phyloP scores from a whole-genome alignment of 1,284 basidiomycete species.

The Papiliotrema nemorosa region DNA sequence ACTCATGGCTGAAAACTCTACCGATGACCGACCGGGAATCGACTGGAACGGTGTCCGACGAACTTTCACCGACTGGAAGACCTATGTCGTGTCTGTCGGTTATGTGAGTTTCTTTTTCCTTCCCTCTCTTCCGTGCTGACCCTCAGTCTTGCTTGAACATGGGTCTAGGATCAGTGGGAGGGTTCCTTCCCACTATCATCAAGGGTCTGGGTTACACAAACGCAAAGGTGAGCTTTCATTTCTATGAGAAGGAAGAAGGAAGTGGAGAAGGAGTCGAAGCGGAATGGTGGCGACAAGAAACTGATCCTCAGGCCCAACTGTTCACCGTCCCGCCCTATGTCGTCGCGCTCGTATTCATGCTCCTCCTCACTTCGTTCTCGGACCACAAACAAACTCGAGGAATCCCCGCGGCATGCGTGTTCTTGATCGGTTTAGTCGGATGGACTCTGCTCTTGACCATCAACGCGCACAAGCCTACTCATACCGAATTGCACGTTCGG shows the following conservation, averaged over 20 bases:
- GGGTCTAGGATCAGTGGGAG: conserved; percentile 71
- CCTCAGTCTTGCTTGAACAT: conserved; percentile 74
- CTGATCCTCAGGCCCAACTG: conserved; percentile 51
- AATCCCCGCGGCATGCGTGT: conserved; percentile 43
- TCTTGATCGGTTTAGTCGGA: conserved; percentile 47
- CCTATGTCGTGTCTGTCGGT: conserved; percentile 59
- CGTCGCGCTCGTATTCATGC: conserved; percentile 64
- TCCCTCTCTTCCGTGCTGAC: conserved; percentile 36
- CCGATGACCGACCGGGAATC: conserved; percentile 53
- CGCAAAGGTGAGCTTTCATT: conserved; percentile 28
- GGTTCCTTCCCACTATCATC: conserved; percentile 80
- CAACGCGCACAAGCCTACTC: conserved; percentile 15
- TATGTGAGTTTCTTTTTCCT: conserved; percentile 58
- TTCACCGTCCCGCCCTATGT: conserved; percentile 77
- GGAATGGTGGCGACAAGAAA: too few species aligned
- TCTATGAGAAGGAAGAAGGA: background rate
- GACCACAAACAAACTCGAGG: conserved; percentile 69
- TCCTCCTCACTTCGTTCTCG: conserved; percentile 62
- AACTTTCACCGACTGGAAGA: conserved; percentile 62
- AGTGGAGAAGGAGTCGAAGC: too few species aligned
- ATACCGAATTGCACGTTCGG: conserved; percentile 16
- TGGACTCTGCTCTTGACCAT: conserved; percentile 49
- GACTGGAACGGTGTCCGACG: conserved; percentile 55
- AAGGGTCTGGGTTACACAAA: conserved; percentile 47
- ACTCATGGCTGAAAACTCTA: conserved; percentile 65